Evolutionary conservation across 495 filamentous ascomycete genomes (phyloP), one percentile per base, ranked within the genome.

Genomic region (Penicillium paxilli): DNA sequence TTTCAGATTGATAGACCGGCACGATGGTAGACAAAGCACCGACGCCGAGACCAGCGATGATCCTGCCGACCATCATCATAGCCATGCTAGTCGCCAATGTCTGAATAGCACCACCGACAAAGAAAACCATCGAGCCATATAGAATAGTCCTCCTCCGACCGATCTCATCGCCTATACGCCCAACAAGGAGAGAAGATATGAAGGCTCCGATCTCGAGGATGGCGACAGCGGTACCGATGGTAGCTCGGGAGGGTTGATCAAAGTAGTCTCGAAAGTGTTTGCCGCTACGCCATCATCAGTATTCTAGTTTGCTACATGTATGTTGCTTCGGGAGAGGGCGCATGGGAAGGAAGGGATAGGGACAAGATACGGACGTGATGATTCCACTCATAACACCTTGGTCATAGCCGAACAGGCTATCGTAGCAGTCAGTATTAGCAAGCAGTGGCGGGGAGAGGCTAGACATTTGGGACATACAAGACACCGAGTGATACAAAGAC

Each of bases 381-480:
- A 98, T 96, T 37, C 94, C 95, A 54, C 95, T 98, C 94, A 97
- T 98, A 42, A 98, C 94, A 54, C 94, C 94, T 71, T 98, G 94
- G 67, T 98, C 94, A 82, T 98, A 98, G 49, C 94, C 95, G 70
- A 98, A 98, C 22, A 98, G 78, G 62, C 40, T 42, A 10, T 20
- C 19, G 40, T 6, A 10, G 19, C 12, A 42, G 40, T 42, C 21
- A 42, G 40, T 20, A 41, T 14, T 23, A 11, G 9, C 8, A 3
- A 22, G 17, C 8, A 42, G 23, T 14, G 8, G 7, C 30, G n/a
- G 19, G 8, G 40, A 6, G 10, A 3, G 14, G 20, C 6, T 20
- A 7, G 17, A 41, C 17, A 10, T 14, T 11, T 41, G 19, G 38
- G 9, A 42, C 40, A 42, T 23, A 42, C 40, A 98, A 98, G 22